Conservation (phyloP, 371 early-diverging fungal genomes). For the Apophysomyces variabilis region DNA sequence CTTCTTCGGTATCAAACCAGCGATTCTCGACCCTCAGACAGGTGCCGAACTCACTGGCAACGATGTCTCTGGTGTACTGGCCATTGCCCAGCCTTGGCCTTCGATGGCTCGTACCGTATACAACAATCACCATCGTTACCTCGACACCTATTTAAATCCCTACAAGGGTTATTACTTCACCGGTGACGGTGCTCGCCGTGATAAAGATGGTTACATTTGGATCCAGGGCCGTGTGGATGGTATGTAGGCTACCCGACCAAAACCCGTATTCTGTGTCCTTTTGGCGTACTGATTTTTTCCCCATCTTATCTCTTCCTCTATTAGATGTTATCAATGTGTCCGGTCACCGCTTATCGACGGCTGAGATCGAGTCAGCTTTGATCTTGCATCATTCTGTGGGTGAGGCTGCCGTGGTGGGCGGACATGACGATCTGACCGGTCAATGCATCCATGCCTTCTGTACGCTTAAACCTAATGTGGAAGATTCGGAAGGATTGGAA, state of each 20-base stretch:
- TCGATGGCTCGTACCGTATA: constrained; percentile 94
- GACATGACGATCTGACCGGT: constrained; percentile 94
- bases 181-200: constrained; percentile 89
- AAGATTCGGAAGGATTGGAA: constrained; percentile 53
- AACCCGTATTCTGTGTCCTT: not conserved
- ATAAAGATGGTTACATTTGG: constrained; percentile 95
- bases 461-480: constrained; percentile 65
- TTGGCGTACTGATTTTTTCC: too few relatives aligned
- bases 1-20: constrained; percentile 94
- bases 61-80: constrained; percentile 90
- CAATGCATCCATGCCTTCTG: constrained; percentile 79
- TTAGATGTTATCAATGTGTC: constrained; percentile 95
- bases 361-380: constrained; percentile 94
- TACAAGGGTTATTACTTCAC: constrained; percentile 91
- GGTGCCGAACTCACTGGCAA: constrained; percentile 78
- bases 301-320: too few relatives aligned
- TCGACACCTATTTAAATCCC: constrained; percentile 88
- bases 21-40: constrained; percentile 80
- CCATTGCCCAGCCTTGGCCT: constrained; percentile 93
- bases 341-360: constrained; percentile 96
- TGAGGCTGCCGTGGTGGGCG: constrained; percentile 96
- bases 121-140: constrained; percentile 88
- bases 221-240: constrained; percentile 93
- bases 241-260: constrained; percentile 6
- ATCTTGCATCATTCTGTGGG: constrained; percentile 83